Base-by-base conservation (phyloP, 2,329 filamentous ascomycete genomes). In the Pochonia chlamydosporia region DNA sequence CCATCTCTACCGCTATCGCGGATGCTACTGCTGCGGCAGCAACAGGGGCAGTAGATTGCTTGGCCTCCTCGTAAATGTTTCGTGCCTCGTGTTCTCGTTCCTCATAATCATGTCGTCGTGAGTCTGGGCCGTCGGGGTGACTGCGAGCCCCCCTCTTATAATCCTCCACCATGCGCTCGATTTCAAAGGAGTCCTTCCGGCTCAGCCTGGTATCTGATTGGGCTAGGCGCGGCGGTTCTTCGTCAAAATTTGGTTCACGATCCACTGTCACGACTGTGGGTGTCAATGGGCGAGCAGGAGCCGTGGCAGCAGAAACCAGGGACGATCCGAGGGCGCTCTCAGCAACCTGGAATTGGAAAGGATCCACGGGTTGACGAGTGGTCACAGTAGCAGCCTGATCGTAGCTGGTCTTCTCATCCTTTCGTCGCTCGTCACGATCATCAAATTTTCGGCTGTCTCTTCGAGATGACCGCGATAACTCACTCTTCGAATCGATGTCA, bases 341-440 rank as follows among this genome's bases (percentile, higher is more conserved):
- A 36, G 69, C 54, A 50, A 82, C 75, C 60, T 77, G 78, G 57
- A 70, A 83, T 59, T 80, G 71, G 59, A 83, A 82, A 16, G 79
- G 77, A 61, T 84, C 75, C 57, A 78, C 60, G 3, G 9, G 4
- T 23, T 39, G 35, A 13, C 63, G 53, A 54, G 65, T 37, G 23
- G 43, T 13, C 8, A 23, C 37, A 16, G 10, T 23, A 18, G 33
- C 28, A n/a, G 26, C 48, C 16, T 18, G 31, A 35, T 58, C 44
- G 55, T 47, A 51, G 59, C 46, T 44, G 61, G 54, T 59, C 56
- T 62, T 57, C 54, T 56, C 57, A 49, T 56, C 50, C 48, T 50
- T 56, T 41, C 60, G 58, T 40, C 51, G 61, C 23, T 63, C 62
- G 14, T 63, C 54, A 7, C 51, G 56, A 45, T 49, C 49, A 25